phyloP scores from a whole-genome alignment of 257 asterid genomes.

The Nyctanthes arbortristis region DNA sequence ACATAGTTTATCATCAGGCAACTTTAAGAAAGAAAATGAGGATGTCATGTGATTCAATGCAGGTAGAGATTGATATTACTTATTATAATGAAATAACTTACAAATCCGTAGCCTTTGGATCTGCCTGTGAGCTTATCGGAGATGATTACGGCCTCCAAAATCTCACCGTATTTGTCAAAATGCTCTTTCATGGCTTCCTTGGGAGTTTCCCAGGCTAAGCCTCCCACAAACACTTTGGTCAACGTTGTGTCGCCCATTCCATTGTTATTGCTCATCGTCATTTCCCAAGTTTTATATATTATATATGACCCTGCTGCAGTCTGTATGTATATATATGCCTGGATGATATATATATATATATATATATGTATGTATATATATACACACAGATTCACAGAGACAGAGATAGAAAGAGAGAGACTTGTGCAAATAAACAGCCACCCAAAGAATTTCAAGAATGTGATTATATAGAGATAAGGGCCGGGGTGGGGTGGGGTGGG shows the following conservation, averaged over 20 bases:
- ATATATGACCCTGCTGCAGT: not conserved
- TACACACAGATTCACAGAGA: not conserved
- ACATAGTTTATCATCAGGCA: too few relatives aligned
- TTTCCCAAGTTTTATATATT: not conserved
- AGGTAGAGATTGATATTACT: not conserved
- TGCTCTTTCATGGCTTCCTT: constrained; percentile 77
- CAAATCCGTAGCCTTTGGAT: constrained; percentile 99
- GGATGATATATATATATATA: not conserved
- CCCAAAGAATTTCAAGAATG: not conserved
- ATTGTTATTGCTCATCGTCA: constrained; percentile 32
- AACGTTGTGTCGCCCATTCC: constrained; percentile 56
- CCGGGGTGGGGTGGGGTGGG: not conserved
- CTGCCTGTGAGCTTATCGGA: constrained; percentile 90
- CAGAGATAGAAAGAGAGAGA: not conserved
- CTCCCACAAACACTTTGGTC: constrained; percentile 93
- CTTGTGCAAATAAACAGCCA: not conserved
- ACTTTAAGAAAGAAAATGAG: too few relatives aligned
- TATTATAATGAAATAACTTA: too few relatives aligned
- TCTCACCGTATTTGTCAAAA: constrained; percentile 76
- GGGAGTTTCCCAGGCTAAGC: constrained; percentile 96
- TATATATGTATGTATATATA: too few relatives aligned
- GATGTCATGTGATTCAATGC: not conserved
- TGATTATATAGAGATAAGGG: not conserved
- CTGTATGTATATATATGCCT: not conserved
- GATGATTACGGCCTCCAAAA: constrained; percentile 92